Conservation (phyloP, 345 rosid genomes). For the Fremontodendron californicum region DNA sequence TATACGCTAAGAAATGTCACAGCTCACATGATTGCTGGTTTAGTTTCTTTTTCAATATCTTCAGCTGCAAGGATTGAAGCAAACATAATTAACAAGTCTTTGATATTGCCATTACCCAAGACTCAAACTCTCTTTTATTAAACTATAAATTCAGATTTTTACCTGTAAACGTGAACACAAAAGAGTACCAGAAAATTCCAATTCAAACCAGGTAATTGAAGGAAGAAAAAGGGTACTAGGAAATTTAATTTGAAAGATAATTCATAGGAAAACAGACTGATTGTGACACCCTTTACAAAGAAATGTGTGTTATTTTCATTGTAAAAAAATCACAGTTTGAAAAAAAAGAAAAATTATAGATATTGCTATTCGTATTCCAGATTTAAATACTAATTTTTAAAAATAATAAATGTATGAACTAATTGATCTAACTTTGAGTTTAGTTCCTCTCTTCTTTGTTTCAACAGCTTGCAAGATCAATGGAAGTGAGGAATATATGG, state of each 20-base stretch:
- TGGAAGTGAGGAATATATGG: background rate
- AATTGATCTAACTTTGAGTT: too few species aligned
- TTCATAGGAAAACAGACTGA: too few species aligned
- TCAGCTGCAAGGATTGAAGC: background rate
- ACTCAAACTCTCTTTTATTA: background rate
- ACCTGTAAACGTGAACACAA: background rate
- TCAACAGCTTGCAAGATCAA: background rate
- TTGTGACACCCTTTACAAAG: background rate
- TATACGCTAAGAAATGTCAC: background rate
- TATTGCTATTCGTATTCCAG: too few species aligned
- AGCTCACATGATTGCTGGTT: background rate
- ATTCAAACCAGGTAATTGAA: background rate
- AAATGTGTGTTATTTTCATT: background rate
- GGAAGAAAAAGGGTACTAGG: too few species aligned
- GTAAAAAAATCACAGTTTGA: too few species aligned
- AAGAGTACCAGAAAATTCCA: background rate
- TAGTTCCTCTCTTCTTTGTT: background rate
- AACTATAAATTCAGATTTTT: background rate
- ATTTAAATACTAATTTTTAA: too few species aligned
- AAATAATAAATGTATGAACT: too few species aligned
- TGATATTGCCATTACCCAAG: background rate
- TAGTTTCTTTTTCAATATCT: background rate
- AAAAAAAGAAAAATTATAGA: too few species aligned
- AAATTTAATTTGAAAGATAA: too few species aligned
- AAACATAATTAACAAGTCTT: too few species aligned